phyloP scores from a whole-genome alignment of 2,329 filamentous ascomycete genomes.

The Stylonectria norvegica region DNA sequence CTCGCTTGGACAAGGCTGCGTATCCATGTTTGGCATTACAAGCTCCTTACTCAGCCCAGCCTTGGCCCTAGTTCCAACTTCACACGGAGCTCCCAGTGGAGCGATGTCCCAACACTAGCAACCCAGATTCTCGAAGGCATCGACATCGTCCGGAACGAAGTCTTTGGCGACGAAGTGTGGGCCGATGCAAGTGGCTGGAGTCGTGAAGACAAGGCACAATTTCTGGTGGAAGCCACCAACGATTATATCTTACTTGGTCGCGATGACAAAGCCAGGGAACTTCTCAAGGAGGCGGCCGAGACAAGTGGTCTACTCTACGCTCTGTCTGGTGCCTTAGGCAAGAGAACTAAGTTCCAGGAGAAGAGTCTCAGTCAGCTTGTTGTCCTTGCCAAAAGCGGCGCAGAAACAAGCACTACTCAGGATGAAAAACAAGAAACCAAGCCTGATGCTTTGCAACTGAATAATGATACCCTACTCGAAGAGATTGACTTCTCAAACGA shows the following conservation, averaged over 20 bases:
- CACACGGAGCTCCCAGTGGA: constrained; percentile 56
- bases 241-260: constrained; percentile 81
- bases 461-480: constrained; percentile 91
- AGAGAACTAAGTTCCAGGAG: constrained; percentile 76
- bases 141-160: constrained; percentile 37
- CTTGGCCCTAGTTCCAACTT: constrained; percentile 53
- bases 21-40: constrained; percentile 67
- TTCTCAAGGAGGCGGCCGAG: constrained; percentile 64
- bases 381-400: constrained; percentile 75
- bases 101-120: constrained; percentile 55
- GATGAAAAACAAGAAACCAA: constrained; percentile 29
- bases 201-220: constrained; percentile 58
- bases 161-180: constrained; percentile 39
- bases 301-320: constrained; percentile 74
- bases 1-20: constrained; percentile 64
- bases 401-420: constrained; percentile 18
- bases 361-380: constrained; percentile 83
- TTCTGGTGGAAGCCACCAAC: constrained; percentile 77
- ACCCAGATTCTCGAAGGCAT: constrained; percentile 45
- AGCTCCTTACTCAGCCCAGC: constrained; percentile 55
- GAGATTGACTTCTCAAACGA: constrained; percentile 72
- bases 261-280: constrained; percentile 69
- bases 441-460: constrained; percentile 72
- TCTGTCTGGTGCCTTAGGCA: constrained; percentile 82
- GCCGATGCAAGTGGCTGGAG: constrained; percentile 37